phyloP scores from a whole-genome alignment of 805 yeast species.

The Nakazawaea populi region DNA sequence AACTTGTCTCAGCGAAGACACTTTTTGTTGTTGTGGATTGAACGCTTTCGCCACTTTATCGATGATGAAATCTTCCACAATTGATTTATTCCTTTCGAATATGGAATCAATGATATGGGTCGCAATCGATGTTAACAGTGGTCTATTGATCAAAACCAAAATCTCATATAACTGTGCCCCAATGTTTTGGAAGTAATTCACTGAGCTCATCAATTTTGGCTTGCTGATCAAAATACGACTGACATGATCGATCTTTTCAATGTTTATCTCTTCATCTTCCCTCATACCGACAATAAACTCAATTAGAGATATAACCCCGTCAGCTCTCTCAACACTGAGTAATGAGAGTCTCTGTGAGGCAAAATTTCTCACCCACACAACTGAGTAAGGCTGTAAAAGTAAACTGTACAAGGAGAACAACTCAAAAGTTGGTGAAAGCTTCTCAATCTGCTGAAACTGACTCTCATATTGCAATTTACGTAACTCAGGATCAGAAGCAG shows the following conservation, averaged over 20 bases:
- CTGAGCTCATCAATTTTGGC: constrained; percentile 45
- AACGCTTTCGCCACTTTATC: constrained; percentile 40
- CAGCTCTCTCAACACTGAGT: constrained; percentile 48
- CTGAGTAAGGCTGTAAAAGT: constrained; percentile 43
- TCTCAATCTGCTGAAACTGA: constrained; percentile 27
- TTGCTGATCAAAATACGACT: constrained; percentile 56
- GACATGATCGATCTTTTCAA: constrained; percentile 62
- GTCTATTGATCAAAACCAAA: constrained; percentile 54
- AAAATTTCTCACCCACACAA: constrained; percentile 38
- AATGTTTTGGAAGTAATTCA: constrained; percentile 49
- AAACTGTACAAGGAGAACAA: constrained; percentile 56
- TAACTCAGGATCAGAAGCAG: constrained; percentile 11
- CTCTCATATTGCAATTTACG: background rate
- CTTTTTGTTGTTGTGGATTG: constrained; percentile 23
- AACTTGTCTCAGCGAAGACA: too few species aligned
- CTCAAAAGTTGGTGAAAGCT: constrained; percentile 58
- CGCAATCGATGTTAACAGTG: constrained; percentile 51
- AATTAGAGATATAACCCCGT: constrained; percentile 66
- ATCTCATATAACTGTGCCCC: constrained; percentile 60
- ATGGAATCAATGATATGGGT: constrained; percentile 48
- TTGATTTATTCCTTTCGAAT: constrained; percentile 41
- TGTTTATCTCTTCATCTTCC: constrained; percentile 61
- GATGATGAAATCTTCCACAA: constrained; percentile 56
- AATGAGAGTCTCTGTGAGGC: constrained; percentile 45
- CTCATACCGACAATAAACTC: constrained; percentile 76